Conservation (phyloP, 139 green algal genomes). For the Tetradesmus obliquus region DNA sequence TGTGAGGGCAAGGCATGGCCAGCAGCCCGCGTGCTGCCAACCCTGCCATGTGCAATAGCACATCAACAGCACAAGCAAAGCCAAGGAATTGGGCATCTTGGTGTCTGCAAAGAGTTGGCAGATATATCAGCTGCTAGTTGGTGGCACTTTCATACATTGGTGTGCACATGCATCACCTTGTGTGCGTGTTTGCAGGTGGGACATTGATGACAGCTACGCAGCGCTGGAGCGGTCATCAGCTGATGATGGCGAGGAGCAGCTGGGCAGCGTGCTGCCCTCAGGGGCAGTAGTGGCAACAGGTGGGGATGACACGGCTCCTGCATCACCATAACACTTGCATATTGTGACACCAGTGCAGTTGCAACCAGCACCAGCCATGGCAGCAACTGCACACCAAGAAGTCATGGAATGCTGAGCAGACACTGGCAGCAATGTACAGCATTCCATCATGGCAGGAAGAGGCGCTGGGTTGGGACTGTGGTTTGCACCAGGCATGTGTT, state of each 20-base stretch:
- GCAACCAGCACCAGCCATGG: background rate
- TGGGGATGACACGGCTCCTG: background rate
- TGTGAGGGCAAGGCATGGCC: background rate
- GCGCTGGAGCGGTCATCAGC: conserved; percentile 20
- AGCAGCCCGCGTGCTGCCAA: too few relatives aligned
- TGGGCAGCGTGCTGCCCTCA: conserved; percentile 36
- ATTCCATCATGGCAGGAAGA: background rate
- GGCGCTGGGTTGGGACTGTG: too few relatives aligned
- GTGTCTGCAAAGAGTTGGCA: too few relatives aligned
- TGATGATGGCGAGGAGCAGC: conserved; percentile 19
- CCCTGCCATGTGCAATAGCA: too few relatives aligned
- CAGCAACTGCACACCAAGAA: background rate
- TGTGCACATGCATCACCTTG: background rate
- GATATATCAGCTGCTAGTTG: too few relatives aligned
- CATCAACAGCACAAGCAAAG: too few relatives aligned
- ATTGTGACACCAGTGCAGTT: background rate
- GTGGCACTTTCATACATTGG: background rate
- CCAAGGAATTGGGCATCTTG: too few relatives aligned
- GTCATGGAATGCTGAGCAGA: too few relatives aligned
- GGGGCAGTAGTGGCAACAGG: conserved; percentile 24
- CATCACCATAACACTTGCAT: background rate
- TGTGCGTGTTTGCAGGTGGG: conserved; percentile 43
- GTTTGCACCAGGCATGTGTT: too few relatives aligned
- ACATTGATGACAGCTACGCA: conserved; percentile 63
- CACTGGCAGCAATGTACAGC: too few relatives aligned